Conservation (phyloP, 2,329 filamentous ascomycete genomes). For the Claviceps spartinae region DNA sequence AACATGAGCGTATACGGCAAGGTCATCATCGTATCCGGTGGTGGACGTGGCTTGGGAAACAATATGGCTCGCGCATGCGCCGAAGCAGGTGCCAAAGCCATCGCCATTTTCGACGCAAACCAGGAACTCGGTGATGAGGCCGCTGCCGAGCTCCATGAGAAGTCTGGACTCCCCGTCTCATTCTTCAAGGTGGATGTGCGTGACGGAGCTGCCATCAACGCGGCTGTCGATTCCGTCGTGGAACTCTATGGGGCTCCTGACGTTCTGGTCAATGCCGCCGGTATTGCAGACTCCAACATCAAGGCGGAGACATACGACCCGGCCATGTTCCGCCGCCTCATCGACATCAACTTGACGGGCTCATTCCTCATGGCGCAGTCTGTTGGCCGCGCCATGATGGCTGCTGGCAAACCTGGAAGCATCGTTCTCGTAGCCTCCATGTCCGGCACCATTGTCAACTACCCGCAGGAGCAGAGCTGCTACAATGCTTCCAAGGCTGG, state of each 20-base stretch:
- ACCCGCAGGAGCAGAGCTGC: slow-evolving; percentile 68
- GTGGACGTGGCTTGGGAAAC: slow-evolving; percentile 64
- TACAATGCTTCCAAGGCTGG: slow-evolving; percentile 79
- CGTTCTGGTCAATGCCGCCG: slow-evolving; percentile 66
- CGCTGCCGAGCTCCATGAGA: slow-evolving; percentile 54
- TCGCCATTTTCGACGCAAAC: slow-evolving; percentile 66
- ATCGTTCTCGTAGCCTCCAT: slow-evolving; percentile 69
- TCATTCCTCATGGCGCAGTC: slow-evolving; percentile 66
- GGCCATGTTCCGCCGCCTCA: slow-evolving; percentile 62
- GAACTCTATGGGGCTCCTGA: slow-evolving; percentile 56
- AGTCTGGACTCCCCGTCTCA: slow-evolving; percentile 58
- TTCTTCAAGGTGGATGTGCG: slow-evolving; percentile 74
- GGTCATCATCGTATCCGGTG: slow-evolving; percentile 60
- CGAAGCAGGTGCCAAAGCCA: slow-evolving; percentile 60
- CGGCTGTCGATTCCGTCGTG: slow-evolving; percentile 52
- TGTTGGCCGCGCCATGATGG: slow-evolving; percentile 61
- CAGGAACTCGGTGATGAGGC: slow-evolving; percentile 59
- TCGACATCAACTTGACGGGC: slow-evolving; percentile 73
- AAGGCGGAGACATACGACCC: slow-evolving; percentile 65
- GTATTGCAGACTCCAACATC: slow-evolving; percentile 75
- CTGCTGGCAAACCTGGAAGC: slow-evolving; percentile 54
- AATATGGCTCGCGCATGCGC: slow-evolving; percentile 67
- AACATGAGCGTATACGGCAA: slow-evolving; percentile 58
- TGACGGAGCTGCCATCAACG: slow-evolving; percentile 54
- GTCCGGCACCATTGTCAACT: slow-evolving; percentile 77